Base-by-base conservation (phyloP, 2,329 filamentous ascomycete genomes). In the Epichloe festucae region DNA sequence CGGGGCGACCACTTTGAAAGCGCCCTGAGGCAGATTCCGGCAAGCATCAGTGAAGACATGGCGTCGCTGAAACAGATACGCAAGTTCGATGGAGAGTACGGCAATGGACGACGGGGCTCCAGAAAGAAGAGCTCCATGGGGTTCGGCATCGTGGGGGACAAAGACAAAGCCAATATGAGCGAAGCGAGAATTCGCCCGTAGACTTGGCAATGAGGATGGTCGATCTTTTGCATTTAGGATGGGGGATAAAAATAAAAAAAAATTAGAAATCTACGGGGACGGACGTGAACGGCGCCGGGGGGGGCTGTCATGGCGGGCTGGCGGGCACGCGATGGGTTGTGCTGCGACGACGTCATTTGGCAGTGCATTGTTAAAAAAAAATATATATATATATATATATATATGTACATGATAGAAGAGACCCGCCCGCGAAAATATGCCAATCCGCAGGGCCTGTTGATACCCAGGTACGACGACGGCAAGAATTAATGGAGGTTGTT, bases 51-150 rank as follows among this genome's bases (percentile, higher is more conserved):
- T 60, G 91, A 96, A 67, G 90, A 98, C 62, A 97, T 96, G 91
- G 76, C 81, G 47, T 88, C 82, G 35, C 72, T 98, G 55, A 80
- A 81, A 57, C 87, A 87, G 12, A 95, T 98, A 60, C 79, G 88
- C 60, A 94, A 94, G 69, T 98, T 97, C 63, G 93, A 98, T 64
- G 88, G 95, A 69, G 86, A 91, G 65, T 98, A 90, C 65, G 91
- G 93, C 27, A 89, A 95, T 63, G 78, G 84, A 38, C 84, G 81
- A 62, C 78, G 79, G 62, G 80, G 78, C 63, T 82, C 78, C 66
- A 80, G 70, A 60, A 67, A 66, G 51, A 71, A 70, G 54, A 15
- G 39, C 5, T 67, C 64, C 6, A 78, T 85, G 68, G 82, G 82
- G 1, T 85, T 85, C 60, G 79, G 72, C 48, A 69, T 76, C 2